Percentiles rank a stretch among this genome's conserved stretches.
Evolutionary conservation across 2,329 filamentous ascomycete genomes (phyloP).

Genomic region (Penicillium italicum): DNA sequence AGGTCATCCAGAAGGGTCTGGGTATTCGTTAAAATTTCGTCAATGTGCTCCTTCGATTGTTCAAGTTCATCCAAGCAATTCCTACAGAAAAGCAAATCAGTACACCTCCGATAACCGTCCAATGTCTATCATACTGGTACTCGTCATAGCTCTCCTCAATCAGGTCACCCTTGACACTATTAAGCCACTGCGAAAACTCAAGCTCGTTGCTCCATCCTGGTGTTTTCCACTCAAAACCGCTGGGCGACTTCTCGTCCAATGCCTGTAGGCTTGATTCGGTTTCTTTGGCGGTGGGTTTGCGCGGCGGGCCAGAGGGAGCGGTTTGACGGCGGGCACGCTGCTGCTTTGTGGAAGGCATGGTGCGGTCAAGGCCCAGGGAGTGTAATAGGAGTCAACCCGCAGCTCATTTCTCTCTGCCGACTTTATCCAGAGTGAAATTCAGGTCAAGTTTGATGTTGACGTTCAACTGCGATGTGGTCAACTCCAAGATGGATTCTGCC

Average conservation of each 20-base stretch:
- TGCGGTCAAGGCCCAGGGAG: constrained; percentile 12
- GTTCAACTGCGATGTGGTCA: constrained; percentile 19
- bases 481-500: constrained; percentile 37
- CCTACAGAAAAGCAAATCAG: constrained; percentile 40
- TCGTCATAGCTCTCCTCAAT: constrained; percentile 79
- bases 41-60: constrained; percentile 76
- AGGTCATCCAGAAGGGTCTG: constrained; percentile 71
- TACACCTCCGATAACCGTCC: constrained; percentile 11
- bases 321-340: constrained; percentile 38
- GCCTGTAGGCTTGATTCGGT: constrained; percentile 15
- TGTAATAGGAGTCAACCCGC: neutral
- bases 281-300: constrained; percentile 26
- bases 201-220: constrained; percentile 48
- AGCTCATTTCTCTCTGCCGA: constrained; percentile 10
- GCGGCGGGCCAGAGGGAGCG: constrained; percentile 34
- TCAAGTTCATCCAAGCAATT: constrained; percentile 77
- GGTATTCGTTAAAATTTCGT: constrained; percentile 72
- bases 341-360: constrained; percentile 29
- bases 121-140: constrained; percentile 59
- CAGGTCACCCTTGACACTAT: constrained; percentile 61
- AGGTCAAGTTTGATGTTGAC: neutral
- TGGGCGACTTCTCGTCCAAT: constrained; percentile 9
- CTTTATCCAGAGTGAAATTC: neutral
- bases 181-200: constrained; percentile 59
- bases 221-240: constrained; percentile 5